Base-by-base conservation (phyloP, 1,139 yeast species). In the Blastobotrys raffinosifermentans region DNA sequence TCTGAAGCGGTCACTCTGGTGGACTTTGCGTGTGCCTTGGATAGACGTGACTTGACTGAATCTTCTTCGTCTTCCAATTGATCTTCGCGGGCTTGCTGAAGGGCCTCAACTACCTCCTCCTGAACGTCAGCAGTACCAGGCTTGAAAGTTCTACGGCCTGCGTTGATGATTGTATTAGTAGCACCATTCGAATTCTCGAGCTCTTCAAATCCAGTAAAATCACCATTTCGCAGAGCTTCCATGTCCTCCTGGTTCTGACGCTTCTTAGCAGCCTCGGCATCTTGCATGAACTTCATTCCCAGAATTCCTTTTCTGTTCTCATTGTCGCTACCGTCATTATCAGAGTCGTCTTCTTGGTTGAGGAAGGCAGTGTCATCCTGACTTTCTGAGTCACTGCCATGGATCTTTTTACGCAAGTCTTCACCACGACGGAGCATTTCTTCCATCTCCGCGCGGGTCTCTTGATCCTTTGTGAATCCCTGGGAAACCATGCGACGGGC, bases 391-490 rank as follows among this genome's bases (percentile, higher is more conserved):
- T 70, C 73, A 40, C 69, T 70, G 19, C 93, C 96, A 40, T 82
- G 61, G 48, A 89, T 85, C 54, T 81, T 85, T 33, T 76, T 66
- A 41, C 83, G 75, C 40, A 91, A 69, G 40, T 72, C 70, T 53
- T 89, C 96, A 32, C 96, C 94, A 53, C 83, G 84, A 53, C 86
- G 73, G 45, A 89, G 67, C 96, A 87, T 89, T 54, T 86, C 96
- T 61, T 89, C 97, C 69, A 91, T 73, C 54, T 91, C 97, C 8
- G 77, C 81, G 54, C 97, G 72, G 25, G 83, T 83, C 22, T 75
- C 77, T 23, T 80, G 76, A 58, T 89, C 97, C 55, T 89, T 89
- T 30, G 93, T 75, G 67, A 89, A 72, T 7, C 96, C 97, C 52
- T 89, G 84, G 50, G 80, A 82, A 37, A 89, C 77, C 89, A 89